Evolutionary conservation across 2,329 filamentous ascomycete genomes (phyloP).

Genomic region (Aurifilum marmelostoma): DNA sequence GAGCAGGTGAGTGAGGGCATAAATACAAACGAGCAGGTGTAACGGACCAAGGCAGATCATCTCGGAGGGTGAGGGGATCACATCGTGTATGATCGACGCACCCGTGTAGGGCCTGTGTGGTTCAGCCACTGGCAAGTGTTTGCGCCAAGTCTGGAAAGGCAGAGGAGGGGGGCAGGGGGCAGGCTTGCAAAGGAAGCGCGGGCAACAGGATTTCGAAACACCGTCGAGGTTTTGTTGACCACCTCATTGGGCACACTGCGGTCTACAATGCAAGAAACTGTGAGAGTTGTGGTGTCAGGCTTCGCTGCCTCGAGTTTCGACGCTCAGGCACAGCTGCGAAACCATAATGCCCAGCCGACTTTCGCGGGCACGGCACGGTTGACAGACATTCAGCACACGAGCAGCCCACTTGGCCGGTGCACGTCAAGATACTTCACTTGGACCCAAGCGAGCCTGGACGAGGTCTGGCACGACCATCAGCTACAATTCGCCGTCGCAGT

Average conservation of each 20-base stretch:
- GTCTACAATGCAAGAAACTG: conserved; percentile 6
- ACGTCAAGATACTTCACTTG: background rate
- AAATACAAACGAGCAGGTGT: conserved; percentile 31
- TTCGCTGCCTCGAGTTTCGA: conserved; percentile 3
- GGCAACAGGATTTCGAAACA: conserved; percentile 22
- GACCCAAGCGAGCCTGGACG: background rate
- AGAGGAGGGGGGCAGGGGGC: conserved; percentile 19
- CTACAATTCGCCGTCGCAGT: background rate
- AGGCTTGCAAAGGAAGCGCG: conserved; percentile 19
- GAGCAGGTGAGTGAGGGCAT: conserved; percentile 32
- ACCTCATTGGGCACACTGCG: conserved; percentile 7
- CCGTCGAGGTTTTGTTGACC: conserved; percentile 23
- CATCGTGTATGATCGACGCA: conserved; percentile 27
- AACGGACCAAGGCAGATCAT: conserved; percentile 17
- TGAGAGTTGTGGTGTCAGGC: background rate
- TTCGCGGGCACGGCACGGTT: background rate
- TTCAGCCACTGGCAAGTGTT: conserved; percentile 18
- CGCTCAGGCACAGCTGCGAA: background rate
- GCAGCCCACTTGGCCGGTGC: background rate
- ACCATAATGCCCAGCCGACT: background rate
- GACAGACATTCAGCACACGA: background rate
- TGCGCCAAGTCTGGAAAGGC: conserved; percentile 19
- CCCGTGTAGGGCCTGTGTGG: conserved; percentile 23
- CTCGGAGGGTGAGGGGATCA: conserved; percentile 24
- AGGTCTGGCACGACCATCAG: background rate